A percentile compares a stretch with the other conserved stretches of the same genome.
Conservation (phyloP, 139 green algal genomes). For the Pseudopediastrum boryanum region DNA sequence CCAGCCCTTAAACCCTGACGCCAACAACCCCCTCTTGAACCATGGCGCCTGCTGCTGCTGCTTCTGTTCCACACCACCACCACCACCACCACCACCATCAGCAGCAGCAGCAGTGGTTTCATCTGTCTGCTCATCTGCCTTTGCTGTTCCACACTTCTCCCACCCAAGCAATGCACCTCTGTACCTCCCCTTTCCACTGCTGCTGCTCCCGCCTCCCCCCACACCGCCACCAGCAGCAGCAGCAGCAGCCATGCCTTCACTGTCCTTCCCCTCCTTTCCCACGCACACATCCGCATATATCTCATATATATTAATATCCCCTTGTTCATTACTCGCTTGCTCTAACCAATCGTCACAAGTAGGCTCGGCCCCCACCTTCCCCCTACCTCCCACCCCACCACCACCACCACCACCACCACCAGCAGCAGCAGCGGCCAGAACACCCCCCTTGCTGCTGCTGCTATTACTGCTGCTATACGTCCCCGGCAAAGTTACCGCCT, state of each 20-base stretch:
- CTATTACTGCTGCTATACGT: neutral
- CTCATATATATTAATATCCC: conserved; percentile 65
- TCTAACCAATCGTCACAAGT: conserved; percentile 26
- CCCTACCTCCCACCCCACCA: no score
- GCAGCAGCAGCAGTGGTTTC: no score
- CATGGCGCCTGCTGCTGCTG: no score
- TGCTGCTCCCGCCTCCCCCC: neutral
- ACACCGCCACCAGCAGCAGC: neutral
- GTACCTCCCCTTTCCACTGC: no score
- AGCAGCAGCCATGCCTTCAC: neutral
- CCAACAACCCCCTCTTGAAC: no score
- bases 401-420: no score
- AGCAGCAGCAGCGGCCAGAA: no score
- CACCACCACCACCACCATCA: no score
- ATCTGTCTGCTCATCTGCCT: neutral
- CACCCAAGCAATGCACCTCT: neutral
- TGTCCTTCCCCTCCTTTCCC: conserved; percentile 13
- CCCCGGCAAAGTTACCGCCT: conserved; percentile 30
- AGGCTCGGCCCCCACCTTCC: neutral
- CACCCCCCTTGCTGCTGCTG: no score
- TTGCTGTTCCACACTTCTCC: neutral
- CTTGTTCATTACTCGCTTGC: conserved; percentile 54
- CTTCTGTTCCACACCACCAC: no score
- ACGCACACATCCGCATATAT: conserved; percentile 82
- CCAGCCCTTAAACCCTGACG: no score